These are phyloP conservation scores for Puya raimondii DNA, from an alignment of 176 grass and related monocot genomes.

Conservation along the genomic window DNA sequence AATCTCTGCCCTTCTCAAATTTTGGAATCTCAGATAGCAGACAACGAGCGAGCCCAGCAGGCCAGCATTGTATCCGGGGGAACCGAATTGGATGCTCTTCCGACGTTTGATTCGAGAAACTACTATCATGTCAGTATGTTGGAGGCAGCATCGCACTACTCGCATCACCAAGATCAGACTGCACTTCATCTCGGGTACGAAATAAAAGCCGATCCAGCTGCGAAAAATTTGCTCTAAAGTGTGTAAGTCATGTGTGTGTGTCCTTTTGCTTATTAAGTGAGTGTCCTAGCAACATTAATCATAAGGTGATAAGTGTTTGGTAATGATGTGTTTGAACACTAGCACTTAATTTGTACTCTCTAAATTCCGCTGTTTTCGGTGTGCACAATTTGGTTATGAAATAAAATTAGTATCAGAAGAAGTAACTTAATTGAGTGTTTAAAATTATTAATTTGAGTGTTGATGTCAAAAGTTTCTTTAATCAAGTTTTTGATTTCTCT, in stretches of 20 bases:
- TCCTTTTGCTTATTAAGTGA: constrained; percentile 3
- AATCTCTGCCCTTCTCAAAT: not conserved
- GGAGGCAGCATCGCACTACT: constrained; percentile 35
- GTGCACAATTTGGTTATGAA: not conserved
- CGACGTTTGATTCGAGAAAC: constrained; percentile 46
- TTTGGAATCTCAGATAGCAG: constrained; percentile 33
- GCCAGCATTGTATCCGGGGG: constrained; percentile 18
- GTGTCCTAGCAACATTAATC: not conserved
- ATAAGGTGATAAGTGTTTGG: not conserved
- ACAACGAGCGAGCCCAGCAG: constrained; percentile 40
- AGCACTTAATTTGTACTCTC: not conserved
- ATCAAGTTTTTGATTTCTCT: too few relatives aligned
- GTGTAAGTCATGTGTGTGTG: not conserved
- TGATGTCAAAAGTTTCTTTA: too few relatives aligned
- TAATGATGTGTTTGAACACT: not conserved
- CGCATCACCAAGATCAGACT: constrained; percentile 46
- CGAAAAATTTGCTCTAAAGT: constrained; percentile 47
- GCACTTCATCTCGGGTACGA: constrained; percentile 79
- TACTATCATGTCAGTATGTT: constrained; percentile 58
- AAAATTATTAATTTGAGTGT: too few relatives aligned
- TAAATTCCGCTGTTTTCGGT: not conserved
- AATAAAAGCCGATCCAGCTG: constrained; percentile 37
- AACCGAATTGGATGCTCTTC: constrained; percentile 48
- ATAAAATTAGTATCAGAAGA: not conserved
- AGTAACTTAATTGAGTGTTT: too few relatives aligned